Base-by-base conservation (phyloP, 371 early-diverging fungal species). In the Apophysomyces elegans region DNA sequence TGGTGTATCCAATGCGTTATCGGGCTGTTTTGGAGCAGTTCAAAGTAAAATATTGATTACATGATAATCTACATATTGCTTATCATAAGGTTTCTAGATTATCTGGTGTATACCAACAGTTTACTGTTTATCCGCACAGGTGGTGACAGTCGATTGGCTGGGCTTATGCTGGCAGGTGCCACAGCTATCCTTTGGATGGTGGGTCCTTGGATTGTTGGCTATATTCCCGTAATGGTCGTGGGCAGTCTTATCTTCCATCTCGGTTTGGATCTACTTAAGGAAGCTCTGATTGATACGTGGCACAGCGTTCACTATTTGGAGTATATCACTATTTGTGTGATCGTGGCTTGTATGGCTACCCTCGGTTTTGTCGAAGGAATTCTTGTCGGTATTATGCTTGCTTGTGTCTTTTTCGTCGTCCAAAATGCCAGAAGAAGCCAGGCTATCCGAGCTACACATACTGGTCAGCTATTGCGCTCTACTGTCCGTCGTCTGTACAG, bases 331-430 rank as follows among this genome's bases (percentile, higher is more conserved):
- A 96, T 97, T 26, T 70, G 88, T 18, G 73, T 83, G n/a, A 96
- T 96, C 63, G 89, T 96, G 18, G 69, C 90, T 8, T 85, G 89
- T 54, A 96, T 96, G 96, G 94, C 92, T 0, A 72, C 75, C 13
- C 77, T 95, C 41, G 97, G 97, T 5, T 98, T 98, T 73, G 95
- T 95, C 12, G 96, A 97, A 69, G 97, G 97, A 35, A 95, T 97
- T 63, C 82, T 96, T 59, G 80, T 96, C 14, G 99, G 99, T 13
- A 91, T 98, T 37, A 73, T 97, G 1, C 76, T 96, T 72, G 96
- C 98, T 2, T 96, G 96, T 69, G 77, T 97, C 32, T 96, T 98
- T 77, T 97, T 97, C 76, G 93, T 96, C 4, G 86, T 96, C 1
- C 87, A 92, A 62, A 95, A 96, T 80, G 85, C 93, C 4, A 87